These are phyloP conservation scores for Aspergillus fumigatiaffinis DNA, from an alignment of 2,329 filamentous ascomycete genomes.

Conservation along the genomic window DNA sequence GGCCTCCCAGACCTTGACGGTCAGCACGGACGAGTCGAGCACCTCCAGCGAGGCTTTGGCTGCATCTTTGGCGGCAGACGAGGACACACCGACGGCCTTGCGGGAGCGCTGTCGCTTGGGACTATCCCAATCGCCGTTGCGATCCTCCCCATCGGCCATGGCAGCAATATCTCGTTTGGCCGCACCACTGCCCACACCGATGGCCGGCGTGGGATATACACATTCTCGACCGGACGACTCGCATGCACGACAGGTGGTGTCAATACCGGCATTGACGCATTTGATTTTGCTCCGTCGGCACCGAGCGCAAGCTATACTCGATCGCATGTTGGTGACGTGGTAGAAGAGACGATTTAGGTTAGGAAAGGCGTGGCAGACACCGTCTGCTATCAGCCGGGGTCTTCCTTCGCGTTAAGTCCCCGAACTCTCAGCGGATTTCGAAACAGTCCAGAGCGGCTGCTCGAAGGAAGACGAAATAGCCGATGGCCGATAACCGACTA, in stretches of 20 bases:
- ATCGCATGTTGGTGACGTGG: constrained; percentile 54
- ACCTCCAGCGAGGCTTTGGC: constrained; percentile 40
- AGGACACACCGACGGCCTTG: constrained; percentile 29
- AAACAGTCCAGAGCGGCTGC: not conserved
- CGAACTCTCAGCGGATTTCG: not conserved
- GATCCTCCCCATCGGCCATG: constrained; percentile 35
- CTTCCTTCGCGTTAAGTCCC: not conserved
- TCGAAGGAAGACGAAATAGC: not conserved
- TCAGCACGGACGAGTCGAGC: constrained; percentile 49
- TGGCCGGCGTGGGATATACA: constrained; percentile 57
- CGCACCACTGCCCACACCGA: constrained; percentile 29
- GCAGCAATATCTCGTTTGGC: constrained; percentile 37
- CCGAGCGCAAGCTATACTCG: constrained; percentile 72
- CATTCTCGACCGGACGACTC: constrained; percentile 69
- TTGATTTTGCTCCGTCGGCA: constrained; percentile 82
- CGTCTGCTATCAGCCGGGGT: not conserved
- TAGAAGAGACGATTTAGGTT: constrained; percentile 2
- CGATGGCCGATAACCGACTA: not conserved
- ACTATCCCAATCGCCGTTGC: constrained; percentile 40
- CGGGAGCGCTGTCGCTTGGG: constrained; percentile 40
- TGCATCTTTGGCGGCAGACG: constrained; percentile 25
- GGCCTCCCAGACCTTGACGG: constrained; percentile 53
- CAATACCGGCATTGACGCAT: constrained; percentile 73
- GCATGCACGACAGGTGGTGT: constrained; percentile 70
- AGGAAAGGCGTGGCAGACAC: constrained; percentile 1